Conservation (phyloP, 306 rosid species). For the Cicer bijugum region DNA sequence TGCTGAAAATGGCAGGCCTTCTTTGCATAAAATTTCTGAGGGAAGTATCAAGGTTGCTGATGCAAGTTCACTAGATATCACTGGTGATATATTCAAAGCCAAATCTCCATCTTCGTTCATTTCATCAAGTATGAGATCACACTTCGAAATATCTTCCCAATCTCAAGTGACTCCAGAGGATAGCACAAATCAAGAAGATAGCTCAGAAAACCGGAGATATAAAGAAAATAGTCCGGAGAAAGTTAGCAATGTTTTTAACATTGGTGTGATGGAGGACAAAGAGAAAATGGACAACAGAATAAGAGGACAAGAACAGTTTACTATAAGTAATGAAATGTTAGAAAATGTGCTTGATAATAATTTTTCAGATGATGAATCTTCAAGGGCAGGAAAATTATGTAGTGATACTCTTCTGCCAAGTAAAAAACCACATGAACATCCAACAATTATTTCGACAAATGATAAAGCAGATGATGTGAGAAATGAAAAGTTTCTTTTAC, state of each 20-base stretch:
- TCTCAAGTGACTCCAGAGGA: constrained; percentile 47
- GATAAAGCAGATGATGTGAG: constrained; percentile 53
- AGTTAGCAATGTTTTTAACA: constrained; percentile 29
- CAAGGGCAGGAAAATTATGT: constrained; percentile 46
- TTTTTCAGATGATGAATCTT: constrained; percentile 48
- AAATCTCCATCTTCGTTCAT: constrained; percentile 44
- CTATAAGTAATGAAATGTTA: constrained; percentile 36
- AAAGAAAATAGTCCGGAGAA: constrained; percentile 36
- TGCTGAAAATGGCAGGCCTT: constrained; percentile 32
- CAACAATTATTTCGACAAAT: constrained; percentile 40
- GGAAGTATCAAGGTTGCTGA: constrained; percentile 44
- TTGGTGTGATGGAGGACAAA: constrained; percentile 41
- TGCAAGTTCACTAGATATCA: constrained; percentile 40
- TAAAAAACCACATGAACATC: constrained; percentile 45
- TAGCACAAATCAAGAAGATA: constrained; percentile 41
- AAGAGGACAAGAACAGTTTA: constrained; percentile 41
- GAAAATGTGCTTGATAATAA: constrained; percentile 49
- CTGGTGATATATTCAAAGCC: constrained; percentile 40
- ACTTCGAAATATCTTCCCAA: constrained; percentile 45
- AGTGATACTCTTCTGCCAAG: constrained; percentile 42
- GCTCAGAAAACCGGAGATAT: constrained; percentile 37
- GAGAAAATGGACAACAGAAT: constrained; percentile 43
- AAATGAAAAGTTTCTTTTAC: constrained; percentile 48
- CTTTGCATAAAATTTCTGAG: constrained; percentile 41
- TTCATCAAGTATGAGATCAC: constrained; percentile 44